A percentile compares a stretch with the other conserved stretches of the same genome.
Conservation (phyloP, 2,329 filamentous ascomycete species). For the Ophiocordyceps camponoti-floridani region DNA sequence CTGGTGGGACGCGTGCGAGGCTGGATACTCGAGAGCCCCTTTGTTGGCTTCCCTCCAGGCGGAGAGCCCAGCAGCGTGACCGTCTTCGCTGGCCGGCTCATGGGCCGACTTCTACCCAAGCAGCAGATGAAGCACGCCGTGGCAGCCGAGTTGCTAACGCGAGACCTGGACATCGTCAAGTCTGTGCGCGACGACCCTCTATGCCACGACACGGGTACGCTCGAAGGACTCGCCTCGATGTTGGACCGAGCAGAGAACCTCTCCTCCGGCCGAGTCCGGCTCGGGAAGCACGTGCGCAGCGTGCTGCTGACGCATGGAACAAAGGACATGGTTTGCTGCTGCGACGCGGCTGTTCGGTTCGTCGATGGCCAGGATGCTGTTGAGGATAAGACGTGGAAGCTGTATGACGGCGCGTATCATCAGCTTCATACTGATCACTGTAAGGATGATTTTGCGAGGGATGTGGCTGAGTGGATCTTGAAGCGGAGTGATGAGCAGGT, state of each 20-base stretch:
- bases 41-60: conserved; percentile 52
- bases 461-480: conserved; percentile 51
- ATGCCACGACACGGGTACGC: conserved; percentile 67
- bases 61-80: conserved; percentile 46
- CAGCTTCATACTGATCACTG: conserved; percentile 46
- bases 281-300: conserved; percentile 36
- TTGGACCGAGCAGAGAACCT: conserved; percentile 54
- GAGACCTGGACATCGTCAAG: conserved; percentile 45
- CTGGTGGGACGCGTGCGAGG: conserved; percentile 47
- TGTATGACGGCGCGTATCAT: conserved; percentile 66
- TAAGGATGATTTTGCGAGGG: conserved; percentile 34
- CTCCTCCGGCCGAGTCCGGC: conserved; percentile 31
- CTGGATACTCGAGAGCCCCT: conserved; percentile 61
- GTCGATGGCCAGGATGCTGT: conserved; percentile 36
- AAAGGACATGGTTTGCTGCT: conserved; percentile 52
- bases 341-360: conserved; percentile 44
- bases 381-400: conserved; percentile 51
- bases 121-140: conserved; percentile 50
- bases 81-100: conserved; percentile 48
- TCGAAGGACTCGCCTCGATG: conserved; percentile 63
- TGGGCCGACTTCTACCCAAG: conserved; percentile 46
- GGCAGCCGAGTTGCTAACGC: conserved; percentile 42
- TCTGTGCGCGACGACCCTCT: conserved; percentile 48
- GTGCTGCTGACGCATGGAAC: conserved; percentile 64
- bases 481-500: conserved; percentile 13